Evolutionary conservation across 805 yeast genomes (phyloP).

Genomic region (Yarrowia porcina): DNA sequence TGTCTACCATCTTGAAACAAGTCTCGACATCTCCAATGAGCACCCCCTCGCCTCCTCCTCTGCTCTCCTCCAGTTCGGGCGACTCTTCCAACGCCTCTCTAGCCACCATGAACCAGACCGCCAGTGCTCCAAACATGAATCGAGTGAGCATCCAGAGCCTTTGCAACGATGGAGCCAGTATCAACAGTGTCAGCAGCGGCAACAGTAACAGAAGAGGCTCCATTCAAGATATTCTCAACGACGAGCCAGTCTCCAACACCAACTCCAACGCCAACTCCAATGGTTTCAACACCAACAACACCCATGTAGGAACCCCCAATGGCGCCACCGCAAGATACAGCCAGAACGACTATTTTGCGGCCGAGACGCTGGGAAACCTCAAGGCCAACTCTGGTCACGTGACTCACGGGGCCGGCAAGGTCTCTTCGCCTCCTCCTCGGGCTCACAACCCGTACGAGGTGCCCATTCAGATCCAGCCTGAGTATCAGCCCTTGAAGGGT

Average conservation of each 20-base stretch:
- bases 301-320: neutral
- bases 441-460: slow-evolving; percentile 3
- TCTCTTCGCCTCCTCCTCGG: neutral
- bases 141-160: slow-evolving; percentile 10
- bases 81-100: slow-evolving; percentile 18
- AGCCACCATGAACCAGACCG: neutral
- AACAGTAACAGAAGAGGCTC: slow-evolving; percentile 1
- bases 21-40: neutral
- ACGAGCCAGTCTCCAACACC: neutral
- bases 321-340: neutral
- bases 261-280: neutral
- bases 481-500: slow-evolving; percentile 18
- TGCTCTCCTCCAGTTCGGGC: slow-evolving; percentile 21
- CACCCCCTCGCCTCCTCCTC: slow-evolving; percentile 16
- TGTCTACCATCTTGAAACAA: no score
- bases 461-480: slow-evolving; percentile 21
- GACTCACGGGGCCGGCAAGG: neutral
- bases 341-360: slow-evolving; percentile 10
- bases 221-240: slow-evolving; percentile 6
- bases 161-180: slow-evolving; percentile 5
- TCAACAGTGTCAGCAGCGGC: slow-evolving; percentile 1
- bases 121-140: neutral
- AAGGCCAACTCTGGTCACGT: neutral
- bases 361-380: slow-evolving; percentile 8
- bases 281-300: neutral